Evolutionary conservation across 176 grass and related monocot species (phyloP).

Genomic region (Lolium rigidum): DNA sequence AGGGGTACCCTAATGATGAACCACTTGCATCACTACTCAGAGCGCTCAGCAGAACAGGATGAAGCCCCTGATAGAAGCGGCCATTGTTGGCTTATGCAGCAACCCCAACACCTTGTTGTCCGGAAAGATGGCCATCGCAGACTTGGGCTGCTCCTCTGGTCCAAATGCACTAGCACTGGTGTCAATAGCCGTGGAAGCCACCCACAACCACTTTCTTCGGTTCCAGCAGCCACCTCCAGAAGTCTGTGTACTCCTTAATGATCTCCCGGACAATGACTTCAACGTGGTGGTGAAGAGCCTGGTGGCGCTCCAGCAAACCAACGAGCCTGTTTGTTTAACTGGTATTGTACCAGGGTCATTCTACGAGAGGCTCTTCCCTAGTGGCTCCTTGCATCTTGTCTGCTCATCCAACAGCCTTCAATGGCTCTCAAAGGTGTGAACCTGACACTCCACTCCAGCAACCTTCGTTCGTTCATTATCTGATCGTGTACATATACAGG

Average conservation of each 20-base stretch:
- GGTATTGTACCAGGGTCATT: slow-evolving; percentile 38
- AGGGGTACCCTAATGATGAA: no score
- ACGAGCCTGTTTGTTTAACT: background rate
- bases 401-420: slow-evolving; percentile 28
- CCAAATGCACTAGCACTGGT: slow-evolving; percentile 20
- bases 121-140: background rate
- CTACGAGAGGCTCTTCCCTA: slow-evolving; percentile 23
- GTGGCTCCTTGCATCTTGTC: background rate
- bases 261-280: background rate
- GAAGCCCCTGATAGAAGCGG: slow-evolving; percentile 37
- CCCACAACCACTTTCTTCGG: background rate
- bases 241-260: background rate
- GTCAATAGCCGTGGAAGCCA: background rate
- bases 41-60: background rate
- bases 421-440: slow-evolving; percentile 35
- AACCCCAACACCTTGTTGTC: background rate
- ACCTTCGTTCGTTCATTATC: background rate
- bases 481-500: background rate
- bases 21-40: no score
- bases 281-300: background rate
- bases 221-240: background rate
- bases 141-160: slow-evolving; percentile 38
- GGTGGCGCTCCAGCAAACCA: background rate
- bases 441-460: background rate
- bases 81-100: background rate